Evolutionary conservation across 306 rosid genomes (phyloP), one percentile per base, ranked within the genome.

Genomic region (Pterocarpus macrocarpus): DNA sequence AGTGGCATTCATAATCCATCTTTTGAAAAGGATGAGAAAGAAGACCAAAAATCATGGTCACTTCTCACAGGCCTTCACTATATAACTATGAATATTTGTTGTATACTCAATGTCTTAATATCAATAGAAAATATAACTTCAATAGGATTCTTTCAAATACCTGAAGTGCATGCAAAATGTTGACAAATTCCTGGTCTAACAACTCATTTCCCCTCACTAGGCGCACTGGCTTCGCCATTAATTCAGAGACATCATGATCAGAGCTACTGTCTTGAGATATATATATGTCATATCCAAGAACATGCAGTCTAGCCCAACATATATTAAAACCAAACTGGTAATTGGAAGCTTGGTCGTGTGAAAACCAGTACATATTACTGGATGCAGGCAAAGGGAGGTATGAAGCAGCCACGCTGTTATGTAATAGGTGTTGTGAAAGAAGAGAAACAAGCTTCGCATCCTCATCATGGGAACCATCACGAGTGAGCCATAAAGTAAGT

Each of bases 81-180:
- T 65, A 64, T 64, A 41, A 14, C 43, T 59, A 69, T 11, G n/a
- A 45, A 68, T 57, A 57, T 63, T 49, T 61, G 13, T 6, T 43
- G 55, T 52, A 76, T 63, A 43, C 35, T 71, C 22, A 35, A 75
- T 71, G 68, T 45, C 61, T n/a, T 17, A 47, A 45, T 35, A 61
- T 61, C 36, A 57, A 71, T 8, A 38, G 5, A 66, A 55, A 7
- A 44, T 3, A 32, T 34, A 11, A 82, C 9, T 28, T 58, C 0
- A 3, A 53, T 11, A 38, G 62, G 39, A 67, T 63, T 77, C 9
- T 30, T 76, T 56, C 59, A 70, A 88, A 36, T 88, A 92, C 98
- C 99, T 93, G 97, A 82, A 95, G 96, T 3, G 93, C 94, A n/a
- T 95, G 98, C 94, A 95, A 86, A 84, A 93, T 86, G 73, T 92